Conservation (phyloP, 2,329 filamentous ascomycete genomes). For the Penicillium sp. region DNA sequence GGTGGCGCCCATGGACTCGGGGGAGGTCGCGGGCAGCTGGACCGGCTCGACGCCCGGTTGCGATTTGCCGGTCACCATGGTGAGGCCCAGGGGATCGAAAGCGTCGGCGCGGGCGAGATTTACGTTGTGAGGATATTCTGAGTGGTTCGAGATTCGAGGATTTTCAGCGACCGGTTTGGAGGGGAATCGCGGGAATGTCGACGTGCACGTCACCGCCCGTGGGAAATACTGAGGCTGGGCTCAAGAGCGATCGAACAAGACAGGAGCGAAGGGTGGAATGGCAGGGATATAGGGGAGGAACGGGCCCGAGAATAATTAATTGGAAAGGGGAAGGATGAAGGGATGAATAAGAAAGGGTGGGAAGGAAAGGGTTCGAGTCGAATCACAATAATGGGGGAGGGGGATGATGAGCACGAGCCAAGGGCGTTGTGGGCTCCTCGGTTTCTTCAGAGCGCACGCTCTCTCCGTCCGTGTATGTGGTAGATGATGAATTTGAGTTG, state of each 20-base stretch:
- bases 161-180: constrained; percentile 3
- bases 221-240: constrained; percentile 34
- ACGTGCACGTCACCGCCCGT: constrained; percentile 31
- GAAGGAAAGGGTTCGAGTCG: not conserved
- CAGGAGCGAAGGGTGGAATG: constrained; percentile 7
- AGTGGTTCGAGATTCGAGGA: not conserved
- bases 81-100: constrained; percentile 3
- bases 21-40: constrained; percentile 35
- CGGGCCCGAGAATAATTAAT: constrained; percentile 2
- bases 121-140: not conserved
- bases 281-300: not conserved
- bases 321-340: constrained; percentile 3
- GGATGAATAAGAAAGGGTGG: not conserved
- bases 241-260: constrained; percentile 22
- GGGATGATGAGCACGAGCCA: not conserved
- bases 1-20: constrained; percentile 50
- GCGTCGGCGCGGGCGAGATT: not conserved
- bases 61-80: constrained; percentile 41
- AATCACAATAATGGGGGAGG: not conserved
- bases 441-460: not conserved
- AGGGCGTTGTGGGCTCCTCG: constrained; percentile 2
- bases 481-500: not conserved
- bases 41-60: constrained; percentile 35
- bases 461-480: not conserved
- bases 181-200: constrained; percentile 14